A percentile compares a stretch with the other conserved stretches of the same genome.
Evolutionary conservation across 2,329 filamentous ascomycete genomes (phyloP).

Genomic region (Fusarium haematococcum): DNA sequence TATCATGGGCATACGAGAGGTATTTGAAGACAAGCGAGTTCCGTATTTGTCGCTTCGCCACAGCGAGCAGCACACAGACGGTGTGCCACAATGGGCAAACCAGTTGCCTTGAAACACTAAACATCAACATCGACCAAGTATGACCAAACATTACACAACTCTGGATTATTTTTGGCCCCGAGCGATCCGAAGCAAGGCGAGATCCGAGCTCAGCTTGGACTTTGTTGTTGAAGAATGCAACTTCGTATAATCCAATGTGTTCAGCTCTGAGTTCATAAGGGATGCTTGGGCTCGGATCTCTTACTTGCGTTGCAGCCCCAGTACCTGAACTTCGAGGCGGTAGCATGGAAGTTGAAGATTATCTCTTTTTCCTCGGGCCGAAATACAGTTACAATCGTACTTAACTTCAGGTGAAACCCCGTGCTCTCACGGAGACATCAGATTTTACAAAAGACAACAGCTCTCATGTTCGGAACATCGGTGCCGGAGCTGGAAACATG

Average conservation of each 20-base stretch:
- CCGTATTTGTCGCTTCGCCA: not conserved
- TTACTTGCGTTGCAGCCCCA: not conserved
- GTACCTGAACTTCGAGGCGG: not conserved
- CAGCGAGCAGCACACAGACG: not conserved
- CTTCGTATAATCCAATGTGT: not conserved
- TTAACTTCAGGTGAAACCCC: not conserved
- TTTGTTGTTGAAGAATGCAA: not conserved
- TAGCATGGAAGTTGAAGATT: not conserved
- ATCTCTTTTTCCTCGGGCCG: not conserved
- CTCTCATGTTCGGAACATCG: not conserved
- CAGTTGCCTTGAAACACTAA: not conserved
- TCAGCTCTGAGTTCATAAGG: not conserved
- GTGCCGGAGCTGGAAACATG: not conserved
- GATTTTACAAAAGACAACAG: no score
- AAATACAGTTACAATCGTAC: not conserved
- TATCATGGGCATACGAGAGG: not conserved
- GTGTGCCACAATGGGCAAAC: not conserved
- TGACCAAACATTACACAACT: slow-evolving; percentile 2
- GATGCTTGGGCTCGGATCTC: not conserved
- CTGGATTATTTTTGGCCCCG: not conserved
- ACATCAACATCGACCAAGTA: not conserved
- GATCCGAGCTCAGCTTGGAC: no score
- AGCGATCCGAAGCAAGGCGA: not conserved
- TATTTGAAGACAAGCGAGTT: not conserved
- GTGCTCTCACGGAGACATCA: not conserved